These are phyloP conservation scores for Populus tomentosa DNA, from an alignment of 441 rosid genomes.

Conservation along the genomic window DNA sequence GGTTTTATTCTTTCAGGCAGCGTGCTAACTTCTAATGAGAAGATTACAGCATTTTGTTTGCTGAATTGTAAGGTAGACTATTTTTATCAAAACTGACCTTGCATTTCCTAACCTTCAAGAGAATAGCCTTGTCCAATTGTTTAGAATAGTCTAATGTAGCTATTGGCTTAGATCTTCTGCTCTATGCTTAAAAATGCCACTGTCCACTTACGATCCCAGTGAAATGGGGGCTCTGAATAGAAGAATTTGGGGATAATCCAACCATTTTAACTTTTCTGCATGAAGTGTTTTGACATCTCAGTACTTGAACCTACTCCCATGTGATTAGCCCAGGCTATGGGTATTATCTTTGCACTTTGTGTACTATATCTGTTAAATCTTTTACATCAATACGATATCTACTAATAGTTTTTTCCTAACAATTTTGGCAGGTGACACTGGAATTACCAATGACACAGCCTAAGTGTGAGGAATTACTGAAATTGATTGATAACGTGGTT, in stretches of 20 bases:
- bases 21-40: neutral
- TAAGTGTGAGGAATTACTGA: conserved; percentile 51
- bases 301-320: neutral
- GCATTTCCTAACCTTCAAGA: neutral
- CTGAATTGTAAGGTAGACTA: neutral
- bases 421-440: conserved; percentile 56
- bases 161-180: neutral
- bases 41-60: neutral
- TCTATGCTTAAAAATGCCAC: neutral
- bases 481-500: conserved; percentile 34
- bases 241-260: too few species aligned
- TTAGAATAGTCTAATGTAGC: neutral
- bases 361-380: neutral
- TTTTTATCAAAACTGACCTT: neutral
- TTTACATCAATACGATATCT: neutral
- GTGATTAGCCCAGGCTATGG: neutral
- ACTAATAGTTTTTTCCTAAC: neutral
- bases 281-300: neutral
- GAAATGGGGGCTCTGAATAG: too few species aligned
- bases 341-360: neutral
- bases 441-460: conserved; percentile 50
- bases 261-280: neutral
- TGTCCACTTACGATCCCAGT: neutral
- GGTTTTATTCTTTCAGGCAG: neutral
- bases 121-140: neutral